Evolutionary conservation across 805 yeast species (phyloP), one percentile per base, ranked within the genome.

Genomic region (Zygotorulaspora sp.): DNA sequence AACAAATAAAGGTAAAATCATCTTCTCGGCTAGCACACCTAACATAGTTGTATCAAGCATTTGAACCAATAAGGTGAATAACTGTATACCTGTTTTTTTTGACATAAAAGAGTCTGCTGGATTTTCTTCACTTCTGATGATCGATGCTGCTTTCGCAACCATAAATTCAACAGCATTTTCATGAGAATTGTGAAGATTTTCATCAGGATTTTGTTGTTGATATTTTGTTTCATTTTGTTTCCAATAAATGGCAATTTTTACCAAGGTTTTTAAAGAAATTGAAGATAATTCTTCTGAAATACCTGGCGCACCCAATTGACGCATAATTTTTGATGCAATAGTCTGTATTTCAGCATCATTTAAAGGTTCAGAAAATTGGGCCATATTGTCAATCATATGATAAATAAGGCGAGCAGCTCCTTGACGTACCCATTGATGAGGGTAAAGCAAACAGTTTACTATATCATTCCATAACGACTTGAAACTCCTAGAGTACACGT

Each of bases 341-440:
- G 75, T 74, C 55, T 84, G 90, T n/a, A 83, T 52, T 32, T 78
- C 77, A 19, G 65, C 62, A 16, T 63, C 64, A 2, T 65, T 45
- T 29, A 78, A 66, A 2, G 62, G 45, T 1, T 35, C 48, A 9
- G 49, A 61, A 23, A 66, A 40, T 11, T 55, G 49, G 23, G 66
- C 61, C 19, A 50, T 31, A 35, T 71, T 67, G 6, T 71, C 52
- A 39, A 84, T 64, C 34, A 83, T 55, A 1, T 62, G 52, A 1
- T 81, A 79, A 26, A 79, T 57, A 22, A 86, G 64, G 36, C 89
- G 68, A 5, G 80, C 64, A 1, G 94, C 67, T 4, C 73, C 63
- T 41, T 83, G 67, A 50, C 97, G 75, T 5, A 89, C 83, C 97
- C 97, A 89, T 1, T 92, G 71, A 61, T 89, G 97, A 2, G 97